Base-by-base conservation (phyloP, 208 protist genomes). In the Angomonas deanei region DNA sequence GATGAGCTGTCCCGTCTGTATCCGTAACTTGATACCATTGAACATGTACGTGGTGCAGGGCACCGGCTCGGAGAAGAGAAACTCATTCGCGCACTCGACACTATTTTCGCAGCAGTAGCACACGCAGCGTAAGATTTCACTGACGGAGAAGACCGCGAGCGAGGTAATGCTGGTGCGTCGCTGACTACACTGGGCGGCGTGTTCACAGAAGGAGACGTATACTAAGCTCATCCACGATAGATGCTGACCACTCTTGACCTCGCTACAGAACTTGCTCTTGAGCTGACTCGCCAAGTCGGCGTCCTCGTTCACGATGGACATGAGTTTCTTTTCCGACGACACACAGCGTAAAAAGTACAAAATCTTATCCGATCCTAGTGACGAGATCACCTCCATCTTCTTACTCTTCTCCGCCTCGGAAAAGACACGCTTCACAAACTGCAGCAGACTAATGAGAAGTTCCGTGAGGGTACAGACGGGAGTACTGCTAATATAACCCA, bases 21-120 rank as follows among this genome's bases (percentile, higher is more conserved):
- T 80, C 34, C 88, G 88, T 61, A 91, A 55, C 62, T 82, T 80
- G 17, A 94, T 42, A 5, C 88, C 84, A 63, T 87, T 78, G 36
- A 94, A 78, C 76, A 94, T 70, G 62, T 78, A 67, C 13, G 68
- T 83, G 49, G 85, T 81, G 33, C 72, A 80, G 28, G 88, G 73
- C 23, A 76, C 74, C 8, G 88, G 84, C 70, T 94, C 84, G 0
- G 82, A 80, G 54, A 80, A 81, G 21, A 94, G 65, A 8, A 91
- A 61, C 5, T 70, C 68, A 17, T 59, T 56, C 11, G 84, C 74
- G 36, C 82, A 91, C 1, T n/a, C 60, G 1, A 27, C 58, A 52
- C 72, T 64, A 28, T 73, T 55, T 21, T 58, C 67, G 59, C 76
- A 90, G 61, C 82, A 91, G 38, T 78, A 59, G 17, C 61, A 55